Conservation (phyloP, 176 grass and related monocot species). For the Eleusine indica region DNA sequence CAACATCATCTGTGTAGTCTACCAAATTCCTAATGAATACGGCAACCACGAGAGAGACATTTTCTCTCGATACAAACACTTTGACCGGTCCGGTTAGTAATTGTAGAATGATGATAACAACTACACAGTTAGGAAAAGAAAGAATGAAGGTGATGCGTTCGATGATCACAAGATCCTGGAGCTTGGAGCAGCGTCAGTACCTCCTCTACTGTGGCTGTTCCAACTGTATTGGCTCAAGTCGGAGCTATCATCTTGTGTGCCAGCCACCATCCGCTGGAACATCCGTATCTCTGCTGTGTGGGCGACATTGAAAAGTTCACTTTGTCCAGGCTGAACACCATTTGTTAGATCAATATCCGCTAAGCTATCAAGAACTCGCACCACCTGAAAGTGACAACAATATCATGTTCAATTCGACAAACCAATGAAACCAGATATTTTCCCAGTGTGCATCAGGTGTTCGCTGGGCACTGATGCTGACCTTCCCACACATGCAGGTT, state of each 20-base stretch:
- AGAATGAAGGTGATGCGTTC: not conserved
- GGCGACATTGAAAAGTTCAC: conserved; percentile 78
- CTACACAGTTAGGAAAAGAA: conserved; percentile 15
- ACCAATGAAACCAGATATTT: conserved; percentile 1
- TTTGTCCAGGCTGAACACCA: conserved; percentile 77
- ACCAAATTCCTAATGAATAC: conserved; percentile 15
- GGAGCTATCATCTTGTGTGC: conserved; percentile 61
- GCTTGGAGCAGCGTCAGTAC: conserved; percentile 21
- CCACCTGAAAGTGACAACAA: conserved; percentile 50
- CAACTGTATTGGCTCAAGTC: conserved; percentile 64
- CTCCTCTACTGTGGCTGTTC: conserved; percentile 37
- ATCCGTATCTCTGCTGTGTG: conserved; percentile 78
- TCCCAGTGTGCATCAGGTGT: not conserved
- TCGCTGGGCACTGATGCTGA: not conserved
- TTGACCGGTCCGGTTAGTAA: conserved; percentile 11
- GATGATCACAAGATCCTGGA: conserved; percentile 43
- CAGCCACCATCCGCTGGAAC: conserved; percentile 78
- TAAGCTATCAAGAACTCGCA: conserved; percentile 75
- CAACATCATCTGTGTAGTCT: not conserved
- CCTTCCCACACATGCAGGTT: not conserved
- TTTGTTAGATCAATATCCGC: conserved; percentile 83
- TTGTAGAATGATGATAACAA: conserved; percentile 28
- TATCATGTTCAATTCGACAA: conserved; percentile 12
- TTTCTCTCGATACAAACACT: conserved; percentile 8
- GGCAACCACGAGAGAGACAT: not conserved